These are phyloP conservation scores for Raddia distichophylla DNA, from an alignment of 176 grass and related monocot genomes.

Conservation along the genomic window DNA sequence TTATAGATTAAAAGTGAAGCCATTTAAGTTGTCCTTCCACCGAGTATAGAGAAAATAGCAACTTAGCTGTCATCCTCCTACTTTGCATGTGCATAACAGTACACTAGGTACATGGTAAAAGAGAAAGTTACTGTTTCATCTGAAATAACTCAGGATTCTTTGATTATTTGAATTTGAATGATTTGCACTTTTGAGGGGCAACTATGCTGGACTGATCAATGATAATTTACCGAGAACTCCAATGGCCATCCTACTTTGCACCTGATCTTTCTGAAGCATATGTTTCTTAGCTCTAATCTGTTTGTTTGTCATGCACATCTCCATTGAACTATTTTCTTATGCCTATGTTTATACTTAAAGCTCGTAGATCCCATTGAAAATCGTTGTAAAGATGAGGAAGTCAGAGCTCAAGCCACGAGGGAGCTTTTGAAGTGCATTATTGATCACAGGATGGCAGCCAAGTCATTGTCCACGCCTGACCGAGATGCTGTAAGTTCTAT, in stretches of 20 bases:
- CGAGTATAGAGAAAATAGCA: not conserved
- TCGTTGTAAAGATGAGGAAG: conserved; percentile 89
- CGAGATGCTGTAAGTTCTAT: conserved; percentile 67
- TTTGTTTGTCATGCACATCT: conserved; percentile 17
- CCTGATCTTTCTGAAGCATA: conserved; percentile 13
- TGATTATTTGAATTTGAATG: not conserved
- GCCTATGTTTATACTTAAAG: conserved; percentile 50
- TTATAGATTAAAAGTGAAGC: conserved; percentile 23
- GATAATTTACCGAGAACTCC: conserved; percentile 2
- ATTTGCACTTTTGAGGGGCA: conserved; percentile 2
- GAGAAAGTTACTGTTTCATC: not conserved
- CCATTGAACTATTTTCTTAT: conserved; percentile 33
- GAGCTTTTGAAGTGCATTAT: conserved; percentile 77
- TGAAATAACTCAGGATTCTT: not conserved
- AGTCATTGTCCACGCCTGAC: conserved; percentile 58
- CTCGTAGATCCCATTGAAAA: conserved; percentile 96
- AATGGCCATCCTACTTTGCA: not conserved
- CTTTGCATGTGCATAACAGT: not conserved
- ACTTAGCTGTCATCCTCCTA: not conserved
- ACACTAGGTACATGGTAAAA: conserved; percentile 12
- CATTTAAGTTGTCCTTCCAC: not conserved
- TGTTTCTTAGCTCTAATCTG: not conserved
- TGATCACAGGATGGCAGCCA: conserved; percentile 64
- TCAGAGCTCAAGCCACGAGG: conserved; percentile 65
- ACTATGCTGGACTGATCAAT: not conserved